Base-by-base conservation (phyloP, 805 yeast genomes). In the Cyberlindnera americana region DNA sequence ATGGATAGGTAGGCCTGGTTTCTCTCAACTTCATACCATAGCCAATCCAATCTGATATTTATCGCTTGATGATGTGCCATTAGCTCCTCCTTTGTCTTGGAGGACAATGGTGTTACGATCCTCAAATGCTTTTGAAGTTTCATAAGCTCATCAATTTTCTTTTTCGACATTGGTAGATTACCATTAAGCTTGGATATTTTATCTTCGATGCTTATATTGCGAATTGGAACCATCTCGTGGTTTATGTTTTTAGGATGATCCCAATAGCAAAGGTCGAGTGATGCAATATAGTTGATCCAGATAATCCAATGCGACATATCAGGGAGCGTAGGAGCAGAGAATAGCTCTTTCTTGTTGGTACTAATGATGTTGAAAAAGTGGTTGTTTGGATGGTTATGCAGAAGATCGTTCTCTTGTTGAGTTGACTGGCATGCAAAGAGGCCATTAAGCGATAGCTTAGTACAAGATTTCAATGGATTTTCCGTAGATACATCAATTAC, bases 231-330 rank as follows among this genome's bases (percentile, higher is more conserved):
- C 0, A 53, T 47, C 29, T 57, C 70, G 32, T 43, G 38, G 29
- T 46, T 35, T 13, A 33, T 21, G 19, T 29, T 24, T 6, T 25
- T n/a, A 6, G 35, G 38, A 11, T 40, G 35, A 27, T 49, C 62
- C 49, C 61, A 35, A 7, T 47, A 43, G 36, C 70, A 67, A 2
- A 70, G 60, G 26, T 67, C 69, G 39, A 75, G 56, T 0, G 81
- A 67, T 1, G 79, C 68, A 7, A 75, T 62, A 47, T 66, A 71
- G 47, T 79, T 78, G 50, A 79, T 74, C 7, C 73, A 58, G 24
- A 64, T 65, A 28, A 81, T 69, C 90, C 90, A 83, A 17, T 73
- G 72, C n/a, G 60, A 53, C 59, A 73, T 61, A 29, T 78, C 85
- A 17, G 59, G 59, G n/a, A 57, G 54, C 17, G 62, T 61, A 6